Base-by-base conservation (phyloP, 2,329 filamentous ascomycete genomes). In the Biscogniauxia marginata region DNA sequence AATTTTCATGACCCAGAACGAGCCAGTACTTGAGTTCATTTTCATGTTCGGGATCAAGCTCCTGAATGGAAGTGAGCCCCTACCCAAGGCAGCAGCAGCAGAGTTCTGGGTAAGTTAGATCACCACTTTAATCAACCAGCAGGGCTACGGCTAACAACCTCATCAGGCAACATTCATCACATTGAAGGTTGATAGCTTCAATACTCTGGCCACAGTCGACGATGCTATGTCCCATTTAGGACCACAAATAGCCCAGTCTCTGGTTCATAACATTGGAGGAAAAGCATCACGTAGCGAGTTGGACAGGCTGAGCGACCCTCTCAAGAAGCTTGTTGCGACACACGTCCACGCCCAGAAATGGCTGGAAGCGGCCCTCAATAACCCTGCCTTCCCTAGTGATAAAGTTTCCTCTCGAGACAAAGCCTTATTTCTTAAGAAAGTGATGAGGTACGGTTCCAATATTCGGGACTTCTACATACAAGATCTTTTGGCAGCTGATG, bases 41-140 rank as follows among this genome's bases (percentile, higher is more conserved):
- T 88, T 96, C 65, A 74, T 86, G 52, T 93, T 93, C 65, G 83
- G 86, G 0, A 75, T 95, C 11, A 82, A 84, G 63, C 85, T 90
- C 7, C 74, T 96, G 6, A 81, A 86, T 46, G 87, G 87, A 11
- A 84, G 80, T 24, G 90, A 95, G 57, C 85, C 88, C 0, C 75
- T 96, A 8, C 88, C 90, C 0, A 96, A 95, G 73, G 82, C 82
- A 24, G 84, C 88, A 2, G 84, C 90, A 1, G 84, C 86, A 7
- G 84, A 88, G 23, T 90, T 96, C 59, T 95, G 91, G 89, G 86
- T 88, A 73, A 63, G 79, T 67, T 51, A 7, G 24, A 11, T 22
- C 21, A 7, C 7, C 16, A 23, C 19, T 44, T 8, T 7, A 19
- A 6, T 6, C 34, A 49, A 43, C 55, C 11, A 9, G 54, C 9